Percentiles rank a stretch among this genome's conserved stretches.
phyloP scores from a whole-genome alignment of 176 grass and related monocot genomes.

The Alopecurus myosuroides region DNA sequence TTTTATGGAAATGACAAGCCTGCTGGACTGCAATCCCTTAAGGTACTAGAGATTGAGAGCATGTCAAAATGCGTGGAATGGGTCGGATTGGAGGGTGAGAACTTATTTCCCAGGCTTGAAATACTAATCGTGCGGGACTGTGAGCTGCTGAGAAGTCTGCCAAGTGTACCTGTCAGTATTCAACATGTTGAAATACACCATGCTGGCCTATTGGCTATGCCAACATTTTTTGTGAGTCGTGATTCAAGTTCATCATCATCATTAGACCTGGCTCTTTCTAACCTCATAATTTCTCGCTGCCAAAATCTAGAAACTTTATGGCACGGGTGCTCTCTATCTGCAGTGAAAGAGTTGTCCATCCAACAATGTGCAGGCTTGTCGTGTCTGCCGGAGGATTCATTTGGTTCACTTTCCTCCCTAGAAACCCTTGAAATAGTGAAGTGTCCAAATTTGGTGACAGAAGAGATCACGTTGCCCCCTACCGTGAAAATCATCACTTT shows the following conservation, averaged over 20 bases:
- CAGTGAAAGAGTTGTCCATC: too few species aligned
- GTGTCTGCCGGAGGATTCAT: too few species aligned
- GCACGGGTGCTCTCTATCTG: too few species aligned
- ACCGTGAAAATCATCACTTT: conserved; percentile 29
- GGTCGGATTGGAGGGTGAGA: conserved; percentile 28
- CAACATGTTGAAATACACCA: conserved; percentile 12
- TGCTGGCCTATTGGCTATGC: conserved; percentile 25
- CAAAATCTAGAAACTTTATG: too few species aligned
- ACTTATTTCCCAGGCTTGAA: conserved; percentile 27
- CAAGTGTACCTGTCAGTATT: conserved; percentile 18
- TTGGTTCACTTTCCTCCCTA: too few species aligned
- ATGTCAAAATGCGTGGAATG: conserved; percentile 32
- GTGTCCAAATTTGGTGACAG: conserved; percentile 15
- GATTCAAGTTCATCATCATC: too few species aligned
- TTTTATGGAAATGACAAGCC: conserved; percentile 18
- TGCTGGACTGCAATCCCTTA: conserved; percentile 27
- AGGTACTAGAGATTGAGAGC: conserved; percentile 23
- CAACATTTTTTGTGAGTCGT: conserved; percentile 2
- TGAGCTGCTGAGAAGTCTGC: conserved; percentile 21
- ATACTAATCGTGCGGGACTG: conserved; percentile 28
- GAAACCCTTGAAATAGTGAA: too few species aligned
- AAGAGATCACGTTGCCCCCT: conserved; percentile 3
- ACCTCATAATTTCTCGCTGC: too few species aligned
- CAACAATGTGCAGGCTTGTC: too few species aligned
- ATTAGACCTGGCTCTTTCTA: too few species aligned